Percentiles rank a stretch among this genome's conserved stretches.
These are phyloP conservation scores for Ziziphus jujuba DNA, from an alignment of 306 rosid species.

Conservation along the genomic window DNA sequence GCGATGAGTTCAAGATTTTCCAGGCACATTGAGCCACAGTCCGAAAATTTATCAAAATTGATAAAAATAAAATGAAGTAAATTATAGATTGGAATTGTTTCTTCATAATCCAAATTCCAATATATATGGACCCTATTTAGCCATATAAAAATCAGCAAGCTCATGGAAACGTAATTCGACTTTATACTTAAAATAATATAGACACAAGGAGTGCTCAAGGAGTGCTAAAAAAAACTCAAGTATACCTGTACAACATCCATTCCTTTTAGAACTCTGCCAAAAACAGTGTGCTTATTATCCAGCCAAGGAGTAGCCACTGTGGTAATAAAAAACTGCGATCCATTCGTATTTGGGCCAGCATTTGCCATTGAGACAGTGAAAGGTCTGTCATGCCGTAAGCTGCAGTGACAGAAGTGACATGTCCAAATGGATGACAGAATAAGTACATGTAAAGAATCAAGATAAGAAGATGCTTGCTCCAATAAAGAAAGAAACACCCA, in stretches of 20 bases:
- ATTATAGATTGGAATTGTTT: too few relatives aligned
- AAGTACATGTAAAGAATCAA: not conserved
- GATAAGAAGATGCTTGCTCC: not conserved
- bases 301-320: slow-evolving; percentile 99
- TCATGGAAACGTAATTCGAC: not conserved
- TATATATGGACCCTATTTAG: too few relatives aligned
- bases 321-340: slow-evolving; percentile 97
- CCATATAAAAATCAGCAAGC: not conserved
- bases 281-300: slow-evolving; percentile 95
- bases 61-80: too few relatives aligned
- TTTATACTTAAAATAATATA: slow-evolving; percentile 5
- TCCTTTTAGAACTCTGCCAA: slow-evolving; percentile 90
- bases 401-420: slow-evolving; percentile 39
- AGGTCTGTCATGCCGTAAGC: slow-evolving; percentile 96
- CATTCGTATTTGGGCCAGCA: slow-evolving; percentile 90
- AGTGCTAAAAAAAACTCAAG: slow-evolving; percentile 8
- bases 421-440: slow-evolving; percentile 10
- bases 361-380: slow-evolving; percentile 98
- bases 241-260: slow-evolving; percentile 98
- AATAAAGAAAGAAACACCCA: not conserved
- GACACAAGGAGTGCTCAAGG: too few relatives aligned
- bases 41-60: too few relatives aligned
- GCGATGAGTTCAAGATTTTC: not conserved
- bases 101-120: too few relatives aligned
- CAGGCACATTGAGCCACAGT: too few relatives aligned